A percentile compares a stretch with the other conserved stretches of the same genome.
phyloP scores from a whole-genome alignment of 2,329 filamentous ascomycete genomes.

The Akanthomyces muscarius region DNA sequence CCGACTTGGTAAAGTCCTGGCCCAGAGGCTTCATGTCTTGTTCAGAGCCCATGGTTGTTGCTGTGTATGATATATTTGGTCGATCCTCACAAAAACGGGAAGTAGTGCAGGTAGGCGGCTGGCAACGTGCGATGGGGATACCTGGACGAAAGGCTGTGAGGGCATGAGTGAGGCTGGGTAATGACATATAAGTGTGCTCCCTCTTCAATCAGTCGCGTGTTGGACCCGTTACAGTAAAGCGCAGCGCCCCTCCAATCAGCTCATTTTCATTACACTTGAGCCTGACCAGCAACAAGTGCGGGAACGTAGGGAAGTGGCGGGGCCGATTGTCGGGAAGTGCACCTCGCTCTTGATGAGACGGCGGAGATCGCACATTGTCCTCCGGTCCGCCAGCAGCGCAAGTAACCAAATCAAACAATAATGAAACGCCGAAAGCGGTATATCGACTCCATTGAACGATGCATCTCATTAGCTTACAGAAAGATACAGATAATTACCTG shows the following conservation, averaged over 20 bases:
- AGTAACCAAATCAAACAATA: too few relatives aligned
- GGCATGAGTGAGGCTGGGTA: background rate
- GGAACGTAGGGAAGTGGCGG: background rate
- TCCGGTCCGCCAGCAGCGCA: too few relatives aligned
- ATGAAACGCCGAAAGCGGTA: too few relatives aligned
- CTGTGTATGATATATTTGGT: background rate
- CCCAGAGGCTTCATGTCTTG: conserved; percentile 27
- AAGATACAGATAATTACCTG: too few relatives aligned
- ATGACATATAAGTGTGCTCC: conserved; percentile 1
- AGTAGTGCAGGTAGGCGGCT: background rate
- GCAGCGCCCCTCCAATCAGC: conserved; percentile 8
- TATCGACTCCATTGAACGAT: too few relatives aligned
- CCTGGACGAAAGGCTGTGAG: background rate
- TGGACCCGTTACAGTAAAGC: background rate
- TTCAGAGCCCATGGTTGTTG: conserved; percentile 11
- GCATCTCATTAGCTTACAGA: too few relatives aligned
- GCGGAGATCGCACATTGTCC: too few relatives aligned
- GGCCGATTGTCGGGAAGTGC: conserved; percentile 9
- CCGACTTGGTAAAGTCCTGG: conserved; percentile 63
- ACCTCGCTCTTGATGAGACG: background rate
- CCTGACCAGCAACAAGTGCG: background rate
- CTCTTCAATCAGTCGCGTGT: too few relatives aligned
- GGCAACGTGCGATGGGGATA: background rate
- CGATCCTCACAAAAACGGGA: background rate
- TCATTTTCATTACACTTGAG: background rate